Evolutionary conservation across 768 basidiomycete genomes (phyloP).

Genomic region (Naganishia friedmannii): DNA sequence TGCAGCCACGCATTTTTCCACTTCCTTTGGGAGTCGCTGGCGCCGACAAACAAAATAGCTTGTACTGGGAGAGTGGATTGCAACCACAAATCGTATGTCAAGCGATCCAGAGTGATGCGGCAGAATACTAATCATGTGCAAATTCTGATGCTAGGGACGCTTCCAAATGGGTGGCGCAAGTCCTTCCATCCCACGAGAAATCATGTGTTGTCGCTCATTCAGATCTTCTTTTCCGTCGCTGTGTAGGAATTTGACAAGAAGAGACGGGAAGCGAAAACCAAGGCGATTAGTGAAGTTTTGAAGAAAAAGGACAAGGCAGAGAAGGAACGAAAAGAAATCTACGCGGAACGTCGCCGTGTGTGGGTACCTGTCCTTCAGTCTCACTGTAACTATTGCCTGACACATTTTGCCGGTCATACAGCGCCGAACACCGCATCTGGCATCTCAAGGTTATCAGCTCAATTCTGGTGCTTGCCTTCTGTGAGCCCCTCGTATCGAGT

Average conservation of each 20-base stretch:
- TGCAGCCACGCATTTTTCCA: constrained; percentile 28
- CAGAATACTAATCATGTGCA: neutral
- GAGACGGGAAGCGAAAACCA: constrained; percentile 25
- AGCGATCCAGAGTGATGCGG: neutral
- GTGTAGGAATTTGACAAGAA: constrained; percentile 28
- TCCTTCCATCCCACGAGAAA: neutral
- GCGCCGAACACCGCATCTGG: constrained; percentile 30
- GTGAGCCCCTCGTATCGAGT: constrained; percentile 14
- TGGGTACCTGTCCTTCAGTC: constrained; percentile 8
- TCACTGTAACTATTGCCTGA: neutral
- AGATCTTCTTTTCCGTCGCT: neutral
- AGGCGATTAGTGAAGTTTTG: constrained; percentile 22
- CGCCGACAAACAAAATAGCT: constrained; percentile 24
- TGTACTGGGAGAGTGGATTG: constrained; percentile 32
- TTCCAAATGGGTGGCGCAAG: constrained; percentile 28
- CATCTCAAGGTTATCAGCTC: constrained; percentile 32
- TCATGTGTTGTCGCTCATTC: neutral
- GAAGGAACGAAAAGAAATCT: constrained; percentile 28
- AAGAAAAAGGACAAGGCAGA: constrained; percentile 29
- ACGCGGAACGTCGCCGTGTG: constrained; percentile 27
- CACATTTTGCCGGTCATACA: neutral
- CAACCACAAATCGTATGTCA: constrained; percentile 29
- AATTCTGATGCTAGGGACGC: constrained; percentile 1
- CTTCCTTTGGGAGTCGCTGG: constrained; percentile 32
- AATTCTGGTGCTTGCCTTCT: constrained; percentile 30